Conservation (phyloP, 2,329 filamentous ascomycete species). For the Ilyonectria sp. region DNA sequence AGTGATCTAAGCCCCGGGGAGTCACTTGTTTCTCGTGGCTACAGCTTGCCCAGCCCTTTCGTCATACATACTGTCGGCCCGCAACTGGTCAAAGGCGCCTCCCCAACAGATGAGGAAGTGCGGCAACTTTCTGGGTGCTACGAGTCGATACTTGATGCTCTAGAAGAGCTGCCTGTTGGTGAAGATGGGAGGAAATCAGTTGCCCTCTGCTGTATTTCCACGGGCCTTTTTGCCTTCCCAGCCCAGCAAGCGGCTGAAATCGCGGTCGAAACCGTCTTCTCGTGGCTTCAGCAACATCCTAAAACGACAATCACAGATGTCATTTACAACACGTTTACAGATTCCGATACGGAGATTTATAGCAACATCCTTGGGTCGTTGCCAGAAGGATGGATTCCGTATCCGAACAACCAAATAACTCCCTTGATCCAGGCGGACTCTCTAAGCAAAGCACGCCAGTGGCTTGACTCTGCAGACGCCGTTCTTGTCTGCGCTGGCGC, state of each 20-base stretch:
- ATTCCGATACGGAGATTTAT: conserved; percentile 37
- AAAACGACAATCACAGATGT: conserved; percentile 38
- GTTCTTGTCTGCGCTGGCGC: conserved; percentile 41
- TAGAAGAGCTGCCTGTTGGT: neutral
- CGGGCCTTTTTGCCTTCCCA: conserved; percentile 41
- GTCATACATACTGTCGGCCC: conserved; percentile 43
- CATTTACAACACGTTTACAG: conserved; percentile 42
- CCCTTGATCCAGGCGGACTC: neutral
- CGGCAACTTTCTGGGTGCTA: conserved; percentile 35
- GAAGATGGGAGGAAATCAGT: conserved; percentile 29
- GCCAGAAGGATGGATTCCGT: rapidly evolving
- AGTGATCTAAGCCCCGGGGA: conserved; percentile 30
- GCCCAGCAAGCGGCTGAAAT: conserved; percentile 37
- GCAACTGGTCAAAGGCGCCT: conserved; percentile 18
- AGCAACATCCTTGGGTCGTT: neutral
- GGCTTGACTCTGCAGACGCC: conserved; percentile 40
- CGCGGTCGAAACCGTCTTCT: conserved; percentile 20
- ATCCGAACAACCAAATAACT: neutral
- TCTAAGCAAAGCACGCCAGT: conserved; percentile 17
- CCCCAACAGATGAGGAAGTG: conserved; percentile 3
- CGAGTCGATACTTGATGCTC: conserved; percentile 16
- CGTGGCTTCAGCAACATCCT: conserved; percentile 30
- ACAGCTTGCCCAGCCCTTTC: conserved; percentile 27
- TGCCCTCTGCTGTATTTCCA: conserved; percentile 43
- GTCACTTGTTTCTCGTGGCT: conserved; percentile 25